These are phyloP conservation scores for Colletotrichum horii DNA, from an alignment of 2,329 filamentous ascomycete species.

Conservation along the genomic window DNA sequence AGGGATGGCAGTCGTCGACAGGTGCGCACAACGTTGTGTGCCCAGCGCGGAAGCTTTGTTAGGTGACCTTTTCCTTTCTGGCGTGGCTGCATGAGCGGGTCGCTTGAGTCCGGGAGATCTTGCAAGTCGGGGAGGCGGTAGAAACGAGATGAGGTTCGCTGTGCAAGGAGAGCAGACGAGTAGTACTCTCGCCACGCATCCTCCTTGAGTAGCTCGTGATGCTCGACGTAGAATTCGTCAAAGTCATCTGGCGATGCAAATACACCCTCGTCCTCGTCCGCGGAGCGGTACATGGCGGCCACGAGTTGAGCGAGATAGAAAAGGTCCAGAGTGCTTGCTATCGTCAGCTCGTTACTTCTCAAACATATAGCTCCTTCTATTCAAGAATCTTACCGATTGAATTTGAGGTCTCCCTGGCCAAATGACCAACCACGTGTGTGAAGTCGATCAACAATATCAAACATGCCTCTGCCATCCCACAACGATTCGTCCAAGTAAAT, in stretches of 20 bases:
- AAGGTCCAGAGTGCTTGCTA: constrained; percentile 13
- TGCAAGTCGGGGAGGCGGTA: constrained; percentile 17
- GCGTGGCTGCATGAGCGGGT: background rate
- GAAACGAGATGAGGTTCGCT: constrained; percentile 17
- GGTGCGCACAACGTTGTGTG: background rate
- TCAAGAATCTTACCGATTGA: constrained; percentile 3
- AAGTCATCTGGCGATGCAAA: background rate
- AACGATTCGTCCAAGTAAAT: constrained; percentile 1
- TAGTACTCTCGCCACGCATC: background rate
- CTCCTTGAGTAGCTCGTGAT: background rate
- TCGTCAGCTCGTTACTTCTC: background rate
- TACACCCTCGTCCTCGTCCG: background rate
- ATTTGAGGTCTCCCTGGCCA: background rate
- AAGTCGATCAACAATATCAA: constrained; percentile 13
- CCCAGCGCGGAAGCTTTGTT: constrained; percentile 9
- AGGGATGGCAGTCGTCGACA: background rate
- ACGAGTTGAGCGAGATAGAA: constrained; percentile 20
- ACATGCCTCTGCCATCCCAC: background rate
- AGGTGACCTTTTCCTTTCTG: background rate
- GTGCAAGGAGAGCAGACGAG: constrained; percentile 24
- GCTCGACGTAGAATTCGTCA: constrained; percentile 10
- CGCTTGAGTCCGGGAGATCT: constrained; percentile 13
- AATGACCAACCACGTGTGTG: constrained; percentile 13
- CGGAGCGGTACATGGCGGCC: constrained; percentile 13
- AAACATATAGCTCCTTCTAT: background rate